Base-by-base conservation (phyloP, 1,284 basidiomycete species). In the Gymnopus androsaceus region DNA sequence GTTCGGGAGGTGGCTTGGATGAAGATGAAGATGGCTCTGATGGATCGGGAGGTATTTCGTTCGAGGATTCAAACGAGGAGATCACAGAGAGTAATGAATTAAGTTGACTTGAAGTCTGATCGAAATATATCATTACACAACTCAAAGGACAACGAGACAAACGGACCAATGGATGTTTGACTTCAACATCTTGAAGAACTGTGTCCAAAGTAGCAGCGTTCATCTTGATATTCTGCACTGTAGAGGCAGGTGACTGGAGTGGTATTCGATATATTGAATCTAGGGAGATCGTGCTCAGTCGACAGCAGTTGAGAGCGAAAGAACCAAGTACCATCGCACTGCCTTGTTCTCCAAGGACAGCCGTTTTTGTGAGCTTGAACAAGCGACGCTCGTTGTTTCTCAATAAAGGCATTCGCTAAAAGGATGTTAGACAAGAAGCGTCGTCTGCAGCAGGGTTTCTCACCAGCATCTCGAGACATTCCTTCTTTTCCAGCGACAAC, bases 271-370 rank as follows among this genome's bases (percentile, higher is more conserved):
- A 92, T 51, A 92, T 83, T 0, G 85, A 84, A 40, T 79, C 89
- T 91, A 49, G 4, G 34, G 42, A 46, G 38, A 45, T 14, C 30
- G n/a, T n/a, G 25, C 46, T 46, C 33, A 36, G 12, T 31, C 19
- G 8, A 41, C 33, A 38, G 49, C 30, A 31, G 27, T 51, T 4
- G 21, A 37, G 28, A 28, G 54, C 40, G 36, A 23, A 37, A 57
- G 36, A 30, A 8, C 73, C 81, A 62, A 14, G 9, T 63, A 92
- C 90, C 70, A 68, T 91, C 88, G 63, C 90, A 91, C 66, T 92
- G 90, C 54, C 82, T 79, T 30, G 77, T 75, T 68, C 82, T 89
- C 90, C 90, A 92, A 2, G 90, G 90, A 65, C 90, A 92, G 0
- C 88, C 87, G 51, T 83, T 76, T 67, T 90, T 91, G 67, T 92